A percentile compares a stretch with the other conserved stretches of the same genome.
Evolutionary conservation across 192 early-diverging fungal genomes (phyloP).

Genomic region (Coemansia sp.): DNA sequence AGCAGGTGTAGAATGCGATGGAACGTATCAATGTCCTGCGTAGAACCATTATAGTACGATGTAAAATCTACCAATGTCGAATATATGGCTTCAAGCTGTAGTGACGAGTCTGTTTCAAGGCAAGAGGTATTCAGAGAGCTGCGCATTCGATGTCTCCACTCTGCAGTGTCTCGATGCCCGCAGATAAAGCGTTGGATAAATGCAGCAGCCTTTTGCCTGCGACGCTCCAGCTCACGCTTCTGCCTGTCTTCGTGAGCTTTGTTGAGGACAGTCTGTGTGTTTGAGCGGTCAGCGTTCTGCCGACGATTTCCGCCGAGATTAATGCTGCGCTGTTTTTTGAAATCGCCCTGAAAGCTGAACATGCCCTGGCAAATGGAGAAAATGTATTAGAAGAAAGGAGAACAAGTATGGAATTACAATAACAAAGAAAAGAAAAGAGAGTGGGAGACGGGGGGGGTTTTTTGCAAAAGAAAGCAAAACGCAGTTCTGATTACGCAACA

Average conservation of each 20-base stretch:
- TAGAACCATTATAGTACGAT: slow-evolving; percentile 30
- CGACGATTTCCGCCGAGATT: slow-evolving; percentile 79
- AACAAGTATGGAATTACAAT: neutral
- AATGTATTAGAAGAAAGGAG: neutral
- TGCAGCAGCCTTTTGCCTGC: slow-evolving; percentile 56
- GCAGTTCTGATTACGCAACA: neutral
- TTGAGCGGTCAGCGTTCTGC: slow-evolving; percentile 61
- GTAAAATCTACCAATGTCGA: slow-evolving; percentile 19
- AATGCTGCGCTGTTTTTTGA: slow-evolving; percentile 73
- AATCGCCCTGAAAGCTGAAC: slow-evolving; percentile 82
- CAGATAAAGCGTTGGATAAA: slow-evolving; percentile 65
- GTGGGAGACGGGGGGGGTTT: no score
- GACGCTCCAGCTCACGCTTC: slow-evolving; percentile 71
- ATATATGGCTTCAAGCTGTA: slow-evolving; percentile 4
- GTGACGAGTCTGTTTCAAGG: neutral
- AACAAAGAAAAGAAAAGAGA: neutral
- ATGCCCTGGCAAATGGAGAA: slow-evolving; percentile 14
- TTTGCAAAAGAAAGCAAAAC: neutral
- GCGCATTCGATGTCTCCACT: slow-evolving; percentile 31
- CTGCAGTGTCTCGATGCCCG: slow-evolving; percentile 16
- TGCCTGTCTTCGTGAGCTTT: slow-evolving; percentile 75
- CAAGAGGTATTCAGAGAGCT: slow-evolving; percentile 18
- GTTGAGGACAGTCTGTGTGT: slow-evolving; percentile 59
- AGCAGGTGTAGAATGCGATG: slow-evolving; percentile 22
- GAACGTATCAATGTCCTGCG: slow-evolving; percentile 14